These are phyloP conservation scores for Cordyceps cateniannulata DNA, from an alignment of 2,329 filamentous ascomycete genomes.

Conservation along the genomic window DNA sequence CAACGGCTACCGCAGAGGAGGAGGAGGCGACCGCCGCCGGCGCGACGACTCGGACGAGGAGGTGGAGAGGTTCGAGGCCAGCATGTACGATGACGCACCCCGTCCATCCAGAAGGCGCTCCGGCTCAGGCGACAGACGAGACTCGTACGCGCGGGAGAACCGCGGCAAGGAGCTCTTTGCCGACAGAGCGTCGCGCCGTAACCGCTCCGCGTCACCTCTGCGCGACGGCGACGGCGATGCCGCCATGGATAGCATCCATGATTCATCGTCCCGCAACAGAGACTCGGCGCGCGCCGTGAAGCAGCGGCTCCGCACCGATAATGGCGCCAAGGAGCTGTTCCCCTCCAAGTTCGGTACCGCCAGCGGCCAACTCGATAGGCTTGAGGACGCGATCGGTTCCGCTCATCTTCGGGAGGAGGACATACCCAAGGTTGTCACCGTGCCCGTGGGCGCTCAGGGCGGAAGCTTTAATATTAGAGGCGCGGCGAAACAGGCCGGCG, in stretches of 20 bases:
- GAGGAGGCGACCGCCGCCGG: slow-evolving; percentile 34
- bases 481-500: slow-evolving; percentile 39
- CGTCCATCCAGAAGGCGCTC: slow-evolving; percentile 23
- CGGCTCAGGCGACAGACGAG: slow-evolving; percentile 21
- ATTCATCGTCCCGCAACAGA: slow-evolving; percentile 27
- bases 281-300: slow-evolving; percentile 28
- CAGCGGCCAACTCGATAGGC: slow-evolving; percentile 29
- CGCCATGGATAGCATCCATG: slow-evolving; percentile 27
- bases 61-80: slow-evolving; percentile 59
- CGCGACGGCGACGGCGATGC: slow-evolving; percentile 37
- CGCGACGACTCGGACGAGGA: slow-evolving; percentile 42
- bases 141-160: slow-evolving; percentile 32
- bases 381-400: slow-evolving; percentile 33
- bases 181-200: slow-evolving; percentile 27
- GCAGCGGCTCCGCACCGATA: slow-evolving; percentile 25
- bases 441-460: slow-evolving; percentile 36
- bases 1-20: slow-evolving; percentile 24
- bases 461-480: slow-evolving; percentile 56
- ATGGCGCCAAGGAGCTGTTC: slow-evolving; percentile 33
- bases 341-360: slow-evolving; percentile 25
- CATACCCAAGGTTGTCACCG: slow-evolving; percentile 52
- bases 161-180: slow-evolving; percentile 60
- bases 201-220: slow-evolving; percentile 47
- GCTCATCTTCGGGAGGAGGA: slow-evolving; percentile 30
- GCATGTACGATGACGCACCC: slow-evolving; percentile 72